Evolutionary conservation across 2,329 filamentous ascomycete species (phyloP), one percentile per base, ranked within the genome.

Genomic region (Fusarium sp.): DNA sequence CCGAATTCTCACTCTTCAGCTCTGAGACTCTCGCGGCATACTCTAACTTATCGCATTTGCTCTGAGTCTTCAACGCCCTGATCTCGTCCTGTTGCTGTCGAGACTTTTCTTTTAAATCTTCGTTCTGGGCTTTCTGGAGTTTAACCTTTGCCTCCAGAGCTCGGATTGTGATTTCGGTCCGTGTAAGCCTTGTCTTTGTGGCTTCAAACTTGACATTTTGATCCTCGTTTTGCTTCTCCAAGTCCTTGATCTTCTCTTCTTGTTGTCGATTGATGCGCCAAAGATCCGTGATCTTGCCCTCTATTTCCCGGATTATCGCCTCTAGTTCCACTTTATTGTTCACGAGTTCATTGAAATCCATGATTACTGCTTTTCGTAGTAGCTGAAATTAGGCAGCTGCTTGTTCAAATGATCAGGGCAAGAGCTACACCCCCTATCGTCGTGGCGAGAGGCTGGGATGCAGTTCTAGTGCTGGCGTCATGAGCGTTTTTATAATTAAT

Each of bases 161-260:
- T 6, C 22, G 33, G 2, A 38, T 7, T 0, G 7, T 15, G 18
- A 9, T 4, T 27, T 52, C 33, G 0, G 33, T n/a, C 10, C 33
- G 13, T n/a, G 13, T 20, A 3, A 52, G 49, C 1, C 20, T 36
- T 13, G 18, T 18, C 1, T 17, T 27, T 2, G 22, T 15, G 1
- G 17, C 18, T 11, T 38, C 33, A 12, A 36, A 20, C 4, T 11
- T 36, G 6, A 2, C 17, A 20, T 15, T 8, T 17, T 14, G 33
- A 4, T 38, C 33, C 4, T 38, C 9, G 4, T 25, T 27, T 2
- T 27, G 6, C 18, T 36, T 15, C 22, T n/a, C 13, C 10, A 52
- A 25, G 1, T 52, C 47, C 8, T 38, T 38, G 22, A 52, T 17
- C 31, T 25, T 36, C 17, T 6, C 22, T 2, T 38, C 22, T n/a